phyloP scores from a whole-genome alignment of 139 green algal species.

The Protoeuglena noctilucae region DNA sequence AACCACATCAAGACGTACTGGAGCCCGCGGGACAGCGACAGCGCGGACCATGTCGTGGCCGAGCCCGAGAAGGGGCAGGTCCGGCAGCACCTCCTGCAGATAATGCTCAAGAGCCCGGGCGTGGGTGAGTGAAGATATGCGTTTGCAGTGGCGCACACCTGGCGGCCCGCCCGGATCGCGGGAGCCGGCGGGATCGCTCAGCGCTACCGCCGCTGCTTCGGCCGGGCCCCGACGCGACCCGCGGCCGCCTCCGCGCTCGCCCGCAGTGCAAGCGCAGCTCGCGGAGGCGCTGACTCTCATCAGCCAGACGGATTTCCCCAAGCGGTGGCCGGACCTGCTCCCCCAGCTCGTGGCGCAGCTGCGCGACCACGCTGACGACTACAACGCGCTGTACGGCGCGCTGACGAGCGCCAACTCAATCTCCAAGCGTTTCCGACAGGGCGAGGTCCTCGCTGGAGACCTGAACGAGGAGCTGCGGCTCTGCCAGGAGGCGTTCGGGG shows the following conservation, averaged over 20 bases:
- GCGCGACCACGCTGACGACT: conserved; percentile 18
- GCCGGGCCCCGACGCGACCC: too few relatives aligned
- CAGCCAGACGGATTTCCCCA: conserved; percentile 76
- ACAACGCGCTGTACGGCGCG: conserved; percentile 52
- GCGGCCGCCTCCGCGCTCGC: too few relatives aligned
- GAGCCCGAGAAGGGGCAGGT: conserved; percentile 65
- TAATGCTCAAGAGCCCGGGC: conserved; percentile 75
- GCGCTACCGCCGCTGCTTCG: too few relatives aligned
- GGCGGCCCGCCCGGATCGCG: too few relatives aligned
- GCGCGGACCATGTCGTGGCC: background rate
- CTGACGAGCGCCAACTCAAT: conserved; percentile 85
- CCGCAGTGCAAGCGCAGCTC: conserved; percentile 69
- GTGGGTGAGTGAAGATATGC: too few relatives aligned
- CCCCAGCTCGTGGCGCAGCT: conserved; percentile 72
- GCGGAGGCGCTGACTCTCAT: conserved; percentile 86
- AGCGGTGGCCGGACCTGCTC: conserved; percentile 66
- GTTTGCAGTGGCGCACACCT: too few relatives aligned
- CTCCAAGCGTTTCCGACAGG: conserved; percentile 82
- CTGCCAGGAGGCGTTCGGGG: conserved; percentile 55
- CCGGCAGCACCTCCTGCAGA: conserved; percentile 54
- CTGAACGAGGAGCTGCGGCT: conserved; percentile 46
- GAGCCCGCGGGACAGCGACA: conserved; percentile 12
- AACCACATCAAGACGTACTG: conserved; percentile 86
- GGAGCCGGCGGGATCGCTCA: too few relatives aligned
- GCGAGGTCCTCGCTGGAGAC: background rate